Base-by-base conservation (phyloP, 495 filamentous ascomycete genomes). In the Astrocystis sublimbata region DNA sequence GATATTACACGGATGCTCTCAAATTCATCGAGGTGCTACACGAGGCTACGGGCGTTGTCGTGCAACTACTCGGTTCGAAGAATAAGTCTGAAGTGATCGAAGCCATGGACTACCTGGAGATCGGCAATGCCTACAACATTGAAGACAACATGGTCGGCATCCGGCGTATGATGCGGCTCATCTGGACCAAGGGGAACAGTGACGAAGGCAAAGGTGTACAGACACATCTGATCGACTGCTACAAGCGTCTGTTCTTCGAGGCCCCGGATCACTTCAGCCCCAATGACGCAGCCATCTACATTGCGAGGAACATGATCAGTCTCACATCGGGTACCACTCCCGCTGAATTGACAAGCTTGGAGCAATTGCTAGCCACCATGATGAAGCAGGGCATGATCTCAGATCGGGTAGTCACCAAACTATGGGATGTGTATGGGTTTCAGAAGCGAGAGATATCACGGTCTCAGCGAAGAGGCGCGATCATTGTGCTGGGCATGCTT, bases 181-280 rank as follows among this genome's bases (percentile, higher is more conserved):
- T 99, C 73, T 99, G 94, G 94, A 98, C 96, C 19, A 99, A 99
- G 76, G 94, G 93, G 54, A 98, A 97, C 75, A 97, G 91, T 68
- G 94, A 99, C 69, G 94, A 99, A 81, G 94, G 94, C 58, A 99
- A 99, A 75, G 94, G 94, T 45, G 92, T 99, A 2, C 94, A 98
- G 70, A 90, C 90, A 2, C 96, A 98, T 75, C 84, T 99, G 17
- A 97, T 99, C 61, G 96, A 98, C 65, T 96, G 91, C 70, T 99
- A 99, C 79, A 94, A 90, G 73, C 86, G 90, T 17, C 81, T 99
- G 7, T 99, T 97, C 76, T 98, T 99, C 66, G 89, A 93, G 72
- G 93, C 94, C 1, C 94, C 94, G 0, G 90, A 91, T 51, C 84
- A 84, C 33, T 97, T 96, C 75, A 90, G 78, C 23, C 81, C 85